Base-by-base conservation (phyloP, 1,284 basidiomycete genomes). In the Leucoagaricus sp. region DNA sequence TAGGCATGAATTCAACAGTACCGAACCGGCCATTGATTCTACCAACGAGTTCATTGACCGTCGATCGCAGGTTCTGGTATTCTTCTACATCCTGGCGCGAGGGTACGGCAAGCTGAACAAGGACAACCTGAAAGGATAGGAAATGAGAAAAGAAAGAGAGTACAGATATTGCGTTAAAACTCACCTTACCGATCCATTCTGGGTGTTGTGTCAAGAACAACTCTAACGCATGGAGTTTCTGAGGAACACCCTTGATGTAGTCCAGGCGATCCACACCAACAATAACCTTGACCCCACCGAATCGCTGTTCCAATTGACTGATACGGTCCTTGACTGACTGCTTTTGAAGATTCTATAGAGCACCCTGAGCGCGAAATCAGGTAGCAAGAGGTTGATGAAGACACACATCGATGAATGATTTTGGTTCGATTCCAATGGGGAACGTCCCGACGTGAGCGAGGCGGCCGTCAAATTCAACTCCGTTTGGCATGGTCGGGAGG, bases 231-330 rank as follows among this genome's bases (percentile, higher is more conserved):
- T 98, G 95, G 54, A 99, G 77, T 73, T 99, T 99, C 72, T 99
- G 96, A 2, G 96, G 96, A 26, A 99, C 94, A 68, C 96, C 96
- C 80, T 99, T 99, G 87, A 99, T 99, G 75, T 99, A 99, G 72
- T 99, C 97, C 51, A 99, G 81, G 44, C 96, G 87, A 72, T 99
- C 97, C 38, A 99, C 96, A 57, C 96, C 97, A 59, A 99, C 94
- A 69, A 99, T 98, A 69, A 99, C 89, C 75, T 98, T 98, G 69
- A 96, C 93, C 48, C 93, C 96, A 45, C 89, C 86, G 72, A 98
- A 99, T 44, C 96, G 86, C 52, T 92, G 86, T 73, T 96, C 89
- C 29, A 99, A 83, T 60, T 89, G 84, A 38, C 81, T 71, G 59
- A 99, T 87, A 25, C 97, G 88, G 58, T 85, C 81, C 69, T 87